Percentiles rank a stretch among this genome's conserved stretches.
phyloP scores from a whole-genome alignment of 2,329 filamentous ascomycete genomes.

The Fusarium dimerum region DNA sequence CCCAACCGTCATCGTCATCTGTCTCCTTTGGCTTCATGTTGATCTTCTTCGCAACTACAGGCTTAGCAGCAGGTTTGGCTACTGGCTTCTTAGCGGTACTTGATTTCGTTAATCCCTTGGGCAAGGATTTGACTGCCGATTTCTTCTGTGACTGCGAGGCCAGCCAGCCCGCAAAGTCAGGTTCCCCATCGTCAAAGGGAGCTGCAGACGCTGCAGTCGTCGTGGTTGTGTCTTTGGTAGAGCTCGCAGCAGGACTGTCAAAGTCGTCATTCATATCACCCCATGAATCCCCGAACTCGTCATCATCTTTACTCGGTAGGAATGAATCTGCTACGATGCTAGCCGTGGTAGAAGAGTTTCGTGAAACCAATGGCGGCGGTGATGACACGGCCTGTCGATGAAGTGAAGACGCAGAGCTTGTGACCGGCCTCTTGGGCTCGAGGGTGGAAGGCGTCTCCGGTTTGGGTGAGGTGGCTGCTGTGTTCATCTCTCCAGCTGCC shows the following conservation, averaged over 20 bases:
- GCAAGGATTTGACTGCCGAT: constrained; percentile 64
- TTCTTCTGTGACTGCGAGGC: constrained; percentile 83
- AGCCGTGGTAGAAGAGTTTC: constrained; percentile 48
- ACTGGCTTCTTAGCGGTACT: constrained; percentile 42
- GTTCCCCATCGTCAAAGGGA: constrained; percentile 82
- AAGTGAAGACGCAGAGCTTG: constrained; percentile 57
- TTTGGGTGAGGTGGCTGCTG: constrained; percentile 45
- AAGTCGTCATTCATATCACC: constrained; percentile 63
- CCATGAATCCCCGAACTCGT: constrained; percentile 75
- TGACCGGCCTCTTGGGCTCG: constrained; percentile 38
- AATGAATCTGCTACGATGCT: constrained; percentile 50
- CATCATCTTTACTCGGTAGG: constrained; percentile 57
- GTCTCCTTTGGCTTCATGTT: constrained; percentile 65
- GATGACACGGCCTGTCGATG: constrained; percentile 62
- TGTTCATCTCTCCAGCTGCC: constrained; percentile 83
- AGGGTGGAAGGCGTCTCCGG: constrained; percentile 42
- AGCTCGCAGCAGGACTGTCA: constrained; percentile 42
- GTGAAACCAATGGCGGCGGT: constrained; percentile 47
- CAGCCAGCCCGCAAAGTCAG: constrained; percentile 94
- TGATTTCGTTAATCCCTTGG: constrained; percentile 78
- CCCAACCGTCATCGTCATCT: constrained; percentile 64
- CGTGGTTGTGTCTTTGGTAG: constrained; percentile 18
- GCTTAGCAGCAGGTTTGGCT: constrained; percentile 45
- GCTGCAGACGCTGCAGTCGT: constrained; percentile 41
- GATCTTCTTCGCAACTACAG: constrained; percentile 63